phyloP scores from a whole-genome alignment of 192 early-diverging fungal species.

The Coemansia sp. region DNA sequence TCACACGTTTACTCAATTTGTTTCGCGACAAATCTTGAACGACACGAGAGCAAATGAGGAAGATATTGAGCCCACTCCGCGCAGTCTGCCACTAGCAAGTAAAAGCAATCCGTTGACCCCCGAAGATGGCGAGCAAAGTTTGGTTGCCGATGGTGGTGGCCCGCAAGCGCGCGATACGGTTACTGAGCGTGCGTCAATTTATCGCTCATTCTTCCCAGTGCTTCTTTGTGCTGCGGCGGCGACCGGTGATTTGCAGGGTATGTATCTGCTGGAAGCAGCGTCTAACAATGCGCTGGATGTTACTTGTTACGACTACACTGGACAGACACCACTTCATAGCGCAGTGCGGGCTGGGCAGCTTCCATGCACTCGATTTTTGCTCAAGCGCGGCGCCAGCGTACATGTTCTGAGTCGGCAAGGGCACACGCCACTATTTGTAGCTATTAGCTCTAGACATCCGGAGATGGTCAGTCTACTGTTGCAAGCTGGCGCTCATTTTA shows the following conservation, averaged over 20 bases:
- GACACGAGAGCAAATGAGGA: constrained; percentile 46
- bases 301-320: constrained; percentile 83
- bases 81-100: not conserved
- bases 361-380: constrained; percentile 73
- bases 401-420: constrained; percentile 88
- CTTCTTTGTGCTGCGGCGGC: constrained; percentile 85
- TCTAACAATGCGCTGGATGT: constrained; percentile 61
- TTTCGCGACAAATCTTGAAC: constrained; percentile 56
- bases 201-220: constrained; percentile 80
- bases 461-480: constrained; percentile 72
- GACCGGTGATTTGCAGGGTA: constrained; percentile 82
- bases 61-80: constrained; percentile 36
- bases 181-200: constrained; percentile 69
- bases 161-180: constrained; percentile 37
- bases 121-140: not conserved
- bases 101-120: not conserved
- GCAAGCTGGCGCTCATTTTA: constrained; percentile 88
- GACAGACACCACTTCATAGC: constrained; percentile 84
- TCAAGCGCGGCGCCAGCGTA: constrained; percentile 86
- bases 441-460: constrained; percentile 64
- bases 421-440: constrained; percentile 89
- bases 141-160: constrained; percentile 9
- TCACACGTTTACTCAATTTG: constrained; percentile 55
- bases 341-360: constrained; percentile 80
- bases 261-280: constrained; percentile 66